Evolutionary conservation across 116 monocot genomes (phyloP).

Genomic region (Posidonia oceanica): DNA sequence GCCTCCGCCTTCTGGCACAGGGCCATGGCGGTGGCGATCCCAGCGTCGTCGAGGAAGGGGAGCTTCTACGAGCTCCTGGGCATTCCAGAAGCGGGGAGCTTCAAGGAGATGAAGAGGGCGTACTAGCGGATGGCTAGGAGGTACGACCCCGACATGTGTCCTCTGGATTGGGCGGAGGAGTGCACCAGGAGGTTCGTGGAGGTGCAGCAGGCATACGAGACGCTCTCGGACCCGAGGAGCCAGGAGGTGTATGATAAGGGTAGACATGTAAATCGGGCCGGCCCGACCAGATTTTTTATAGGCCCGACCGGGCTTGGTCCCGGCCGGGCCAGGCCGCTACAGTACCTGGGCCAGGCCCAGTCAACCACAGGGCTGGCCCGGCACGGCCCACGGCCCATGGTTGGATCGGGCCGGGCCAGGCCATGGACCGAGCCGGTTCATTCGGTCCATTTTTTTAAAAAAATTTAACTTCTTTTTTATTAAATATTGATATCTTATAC

Average conservation of each 20-base stretch:
- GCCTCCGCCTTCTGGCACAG: background rate
- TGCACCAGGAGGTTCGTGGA: constrained; percentile 58
- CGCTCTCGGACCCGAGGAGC: constrained; percentile 50
- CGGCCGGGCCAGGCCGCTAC: too few species aligned
- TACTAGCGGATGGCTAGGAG: constrained; percentile 57
- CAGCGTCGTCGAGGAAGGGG: background rate
- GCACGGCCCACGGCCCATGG: too few species aligned
- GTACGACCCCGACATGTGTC: constrained; percentile 69
- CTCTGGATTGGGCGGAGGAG: constrained; percentile 54
- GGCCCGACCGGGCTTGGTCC: too few species aligned
- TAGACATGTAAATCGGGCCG: too few species aligned
- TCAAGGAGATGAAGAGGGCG: constrained; percentile 48
- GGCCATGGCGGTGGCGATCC: background rate
- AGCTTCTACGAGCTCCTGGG: constrained; percentile 68
- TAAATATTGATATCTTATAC: too few species aligned
- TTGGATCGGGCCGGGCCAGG: too few species aligned
- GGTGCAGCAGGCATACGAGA: constrained; percentile 85
- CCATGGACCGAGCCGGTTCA: too few species aligned
- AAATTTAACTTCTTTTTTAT: too few species aligned
- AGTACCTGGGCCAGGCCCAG: too few species aligned
- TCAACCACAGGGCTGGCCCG: too few species aligned
- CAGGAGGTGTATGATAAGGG: constrained; percentile 53
- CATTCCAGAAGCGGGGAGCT: constrained; percentile 30
- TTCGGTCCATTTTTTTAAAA: too few species aligned
- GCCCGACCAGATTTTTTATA: too few species aligned